Conservation (phyloP, 2,329 filamentous ascomycete species). For the Fusarium nurragi region DNA sequence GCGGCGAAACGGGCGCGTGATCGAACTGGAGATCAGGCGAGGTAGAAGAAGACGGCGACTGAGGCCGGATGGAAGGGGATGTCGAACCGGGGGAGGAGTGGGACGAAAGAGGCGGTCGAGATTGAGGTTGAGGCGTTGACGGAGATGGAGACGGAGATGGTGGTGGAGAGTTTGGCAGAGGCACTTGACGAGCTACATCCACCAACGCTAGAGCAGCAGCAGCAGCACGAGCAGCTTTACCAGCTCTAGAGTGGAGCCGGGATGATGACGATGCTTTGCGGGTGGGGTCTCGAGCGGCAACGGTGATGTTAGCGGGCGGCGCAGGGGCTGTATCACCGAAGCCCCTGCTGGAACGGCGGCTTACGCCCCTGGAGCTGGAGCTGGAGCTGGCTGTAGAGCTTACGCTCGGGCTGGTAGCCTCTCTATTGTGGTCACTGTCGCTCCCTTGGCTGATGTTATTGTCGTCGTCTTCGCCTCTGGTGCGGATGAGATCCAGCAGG, state of each 20-base stretch:
- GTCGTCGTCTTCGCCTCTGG: conserved; percentile 46
- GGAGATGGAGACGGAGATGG: conserved; percentile 49
- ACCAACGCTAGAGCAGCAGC: conserved; percentile 41
- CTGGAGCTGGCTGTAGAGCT: conserved; percentile 5
- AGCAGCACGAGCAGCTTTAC: conserved; percentile 18
- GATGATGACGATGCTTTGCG: conserved; percentile 48
- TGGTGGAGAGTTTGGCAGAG: conserved; percentile 56
- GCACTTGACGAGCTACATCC: conserved; percentile 51
- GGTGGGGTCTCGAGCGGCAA: conserved; percentile 31
- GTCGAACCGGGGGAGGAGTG: conserved; percentile 47
- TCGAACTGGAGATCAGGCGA: conserved; percentile 41
- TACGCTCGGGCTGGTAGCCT: not conserved
- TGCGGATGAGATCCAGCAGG: conserved; percentile 60
- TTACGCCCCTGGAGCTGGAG: conserved; percentile 8
- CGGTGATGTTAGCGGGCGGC: conserved; percentile 26
- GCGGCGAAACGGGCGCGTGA: conserved; percentile 45
- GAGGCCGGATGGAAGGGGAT: conserved; percentile 45
- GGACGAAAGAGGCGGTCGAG: conserved; percentile 47
- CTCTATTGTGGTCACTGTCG: conserved; percentile 9
- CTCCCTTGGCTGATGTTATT: conserved; percentile 24
- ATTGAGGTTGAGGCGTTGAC: conserved; percentile 35
- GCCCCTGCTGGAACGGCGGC: conserved; percentile 27
- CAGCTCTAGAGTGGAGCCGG: conserved; percentile 43
- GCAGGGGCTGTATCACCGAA: conserved; percentile 37
- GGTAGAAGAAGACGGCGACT: conserved; percentile 44